These are phyloP conservation scores for Crotalaria pallida DNA, from an alignment of 306 rosid species.

Conservation along the genomic window DNA sequence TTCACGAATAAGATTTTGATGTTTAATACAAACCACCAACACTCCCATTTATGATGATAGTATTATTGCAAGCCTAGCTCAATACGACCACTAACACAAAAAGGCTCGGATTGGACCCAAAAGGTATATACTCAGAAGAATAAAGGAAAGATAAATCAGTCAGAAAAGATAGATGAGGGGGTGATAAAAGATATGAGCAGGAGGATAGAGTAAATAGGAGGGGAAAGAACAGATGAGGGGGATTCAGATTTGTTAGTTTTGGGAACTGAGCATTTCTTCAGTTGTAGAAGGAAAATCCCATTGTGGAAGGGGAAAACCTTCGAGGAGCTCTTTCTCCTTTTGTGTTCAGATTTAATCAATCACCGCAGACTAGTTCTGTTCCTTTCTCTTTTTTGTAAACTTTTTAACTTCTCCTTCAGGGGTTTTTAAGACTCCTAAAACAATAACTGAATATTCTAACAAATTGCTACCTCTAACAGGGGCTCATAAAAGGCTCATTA, in stretches of 20 bases:
- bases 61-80: not conserved
- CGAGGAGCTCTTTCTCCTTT: not conserved
- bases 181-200: too few species aligned
- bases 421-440: not conserved
- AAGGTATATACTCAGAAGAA: too few species aligned
- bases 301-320: not conserved
- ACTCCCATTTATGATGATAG: conserved; percentile 3
- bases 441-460: conserved; percentile 11
- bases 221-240: too few species aligned
- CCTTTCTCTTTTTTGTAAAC: not conserved
- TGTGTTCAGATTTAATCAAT: not conserved
- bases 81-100: not conserved
- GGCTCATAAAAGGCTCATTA: conserved; percentile 88
- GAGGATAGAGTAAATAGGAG: not conserved
- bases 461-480: conserved; percentile 42
- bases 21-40: not conserved
- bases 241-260: too few species aligned
- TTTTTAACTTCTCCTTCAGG: not conserved
- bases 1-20: not conserved
- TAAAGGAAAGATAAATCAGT: too few species aligned
- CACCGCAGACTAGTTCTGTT: not conserved
- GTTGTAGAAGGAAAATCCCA: not conserved
- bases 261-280: not conserved
- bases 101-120: not conserved
- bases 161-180: too few species aligned